Evolutionary conservation across 2,329 filamentous ascomycete species (phyloP), one percentile per base, ranked within the genome.

Genomic region (Arthroderma sp.): DNA sequence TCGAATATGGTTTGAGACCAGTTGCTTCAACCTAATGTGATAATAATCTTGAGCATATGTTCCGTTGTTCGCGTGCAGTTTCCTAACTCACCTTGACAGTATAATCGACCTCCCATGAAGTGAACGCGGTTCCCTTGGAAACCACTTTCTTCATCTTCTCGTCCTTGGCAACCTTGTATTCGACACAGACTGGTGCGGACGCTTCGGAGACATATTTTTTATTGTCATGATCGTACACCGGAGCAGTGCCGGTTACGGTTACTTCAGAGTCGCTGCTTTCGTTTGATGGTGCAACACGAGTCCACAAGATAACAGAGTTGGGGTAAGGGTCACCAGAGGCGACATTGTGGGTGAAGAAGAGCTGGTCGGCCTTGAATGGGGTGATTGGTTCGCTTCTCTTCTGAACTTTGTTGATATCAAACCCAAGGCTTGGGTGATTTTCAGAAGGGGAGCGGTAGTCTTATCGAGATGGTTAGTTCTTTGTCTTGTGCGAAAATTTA

Each of bases 61-160:
- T 22, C 15, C 15, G 15, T 22, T 22, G 15, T 22, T 22, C 15
- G 15, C 15, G 15, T 22, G 15, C 47, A 27, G 41, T 6, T 6
- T 6, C 11, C 5, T 29, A 47, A 15, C 36, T 42, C 57, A 77
- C 77, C 69, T 85, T 85, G 48, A 86, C 67, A 0, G 82, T 86
- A 57, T 80, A 87, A 56, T 87, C 83, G 40, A 86, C 75, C 56
- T 86, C 82, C 1, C 75, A 82, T 32, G 73, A 82, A 0, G 83
- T 86, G 56, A 78, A 84, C 1, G 72, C 79, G 32, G 64, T 73
- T 4, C 82, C 82, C 1, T 65, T 66, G 42, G 72, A 68, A 1
- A 75, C 74, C 5, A 75, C 63, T 2, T 66, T 55, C 7, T 62
- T 61, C 30, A 74, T 65, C n/a, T 65, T 59, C 41, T 68, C 56